A percentile compares a stretch with the other conserved stretches of the same genome.
These are phyloP conservation scores for Entomophthora muscae DNA, from an alignment of 371 early-diverging fungal species.

Conservation along the genomic window DNA sequence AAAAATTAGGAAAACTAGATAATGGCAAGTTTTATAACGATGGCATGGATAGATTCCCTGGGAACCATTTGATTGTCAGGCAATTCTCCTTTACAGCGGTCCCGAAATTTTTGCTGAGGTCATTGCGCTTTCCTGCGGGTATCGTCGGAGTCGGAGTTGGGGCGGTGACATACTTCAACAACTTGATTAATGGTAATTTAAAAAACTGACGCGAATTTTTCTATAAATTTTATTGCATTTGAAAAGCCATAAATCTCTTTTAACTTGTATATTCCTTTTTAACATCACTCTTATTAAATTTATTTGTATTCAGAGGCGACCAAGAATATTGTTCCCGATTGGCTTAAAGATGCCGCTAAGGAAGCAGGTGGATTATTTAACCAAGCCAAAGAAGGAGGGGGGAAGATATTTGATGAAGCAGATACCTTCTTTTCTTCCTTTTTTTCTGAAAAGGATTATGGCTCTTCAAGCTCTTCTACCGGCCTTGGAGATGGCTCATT, in stretches of 20 bases:
- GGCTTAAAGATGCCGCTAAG: conserved; percentile 11
- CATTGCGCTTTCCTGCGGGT: conserved; percentile 26
- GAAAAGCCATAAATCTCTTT: no score
- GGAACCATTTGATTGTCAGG: background rate
- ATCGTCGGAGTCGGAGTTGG: conserved; percentile 30
- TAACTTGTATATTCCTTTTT: background rate
- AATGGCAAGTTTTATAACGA: no score
- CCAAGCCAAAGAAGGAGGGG: conserved; percentile 1
- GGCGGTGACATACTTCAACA: conserved; percentile 31
- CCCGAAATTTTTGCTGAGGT: conserved; percentile 19
- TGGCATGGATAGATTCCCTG: no score
- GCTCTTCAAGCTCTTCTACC: background rate
- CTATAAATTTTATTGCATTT: no score
- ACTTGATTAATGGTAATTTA: conserved; percentile 28
- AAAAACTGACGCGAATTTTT: no score
- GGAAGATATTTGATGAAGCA: conserved; percentile 8
- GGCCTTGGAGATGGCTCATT: background rate
- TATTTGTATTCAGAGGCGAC: background rate
- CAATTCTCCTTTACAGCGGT: conserved; percentile 13
- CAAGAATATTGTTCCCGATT: background rate
- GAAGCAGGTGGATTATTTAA: conserved; percentile 15
- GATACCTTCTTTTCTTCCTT: background rate
- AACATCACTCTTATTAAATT: background rate
- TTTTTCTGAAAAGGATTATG: conserved; percentile 6
- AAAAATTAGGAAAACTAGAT: no score